Conservation (phyloP, 371 early-diverging fungal species). For the Apophysomyces ossiformis region DNA sequence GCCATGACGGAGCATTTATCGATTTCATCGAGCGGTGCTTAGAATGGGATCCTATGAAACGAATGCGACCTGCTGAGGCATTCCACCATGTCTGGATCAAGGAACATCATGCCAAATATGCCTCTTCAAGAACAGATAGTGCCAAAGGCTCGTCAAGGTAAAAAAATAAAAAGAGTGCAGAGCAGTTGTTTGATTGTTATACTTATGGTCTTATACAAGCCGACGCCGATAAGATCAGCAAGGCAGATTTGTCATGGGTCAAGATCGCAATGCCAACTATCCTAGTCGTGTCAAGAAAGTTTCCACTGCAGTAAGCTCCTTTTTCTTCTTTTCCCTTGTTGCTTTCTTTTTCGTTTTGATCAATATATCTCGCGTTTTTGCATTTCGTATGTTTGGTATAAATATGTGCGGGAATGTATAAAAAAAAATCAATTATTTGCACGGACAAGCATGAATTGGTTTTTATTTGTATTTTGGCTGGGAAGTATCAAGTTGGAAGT, state of each 20-base stretch:
- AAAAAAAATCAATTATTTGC: neutral
- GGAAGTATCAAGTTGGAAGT: neutral
- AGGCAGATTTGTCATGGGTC: too few relatives aligned
- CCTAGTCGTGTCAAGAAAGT: neutral
- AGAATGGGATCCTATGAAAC: constrained; percentile 89
- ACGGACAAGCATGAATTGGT: too few relatives aligned
- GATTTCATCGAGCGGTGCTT: constrained; percentile 88
- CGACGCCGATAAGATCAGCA: neutral
- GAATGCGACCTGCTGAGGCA: constrained; percentile 90
- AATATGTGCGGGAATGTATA: constrained; percentile 3
- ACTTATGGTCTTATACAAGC: neutral
- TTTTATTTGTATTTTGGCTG: too few relatives aligned
- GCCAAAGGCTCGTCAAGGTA: neutral
- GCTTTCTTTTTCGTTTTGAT: neutral
- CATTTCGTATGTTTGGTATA: constrained; percentile 1
- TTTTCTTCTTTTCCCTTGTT: neutral
- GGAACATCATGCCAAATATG: constrained; percentile 3
- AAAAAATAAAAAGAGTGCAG: neutral
- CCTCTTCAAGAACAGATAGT: neutral
- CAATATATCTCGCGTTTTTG: neutral
- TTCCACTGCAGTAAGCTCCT: too few relatives aligned
- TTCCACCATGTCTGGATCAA: constrained; percentile 80
- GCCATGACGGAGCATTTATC: constrained; percentile 75
- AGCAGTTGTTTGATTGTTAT: neutral
- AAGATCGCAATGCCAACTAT: too few relatives aligned